Evolutionary conservation across 1,139 yeast species (phyloP).

Genomic region (Sugiyamaella japonica): DNA sequence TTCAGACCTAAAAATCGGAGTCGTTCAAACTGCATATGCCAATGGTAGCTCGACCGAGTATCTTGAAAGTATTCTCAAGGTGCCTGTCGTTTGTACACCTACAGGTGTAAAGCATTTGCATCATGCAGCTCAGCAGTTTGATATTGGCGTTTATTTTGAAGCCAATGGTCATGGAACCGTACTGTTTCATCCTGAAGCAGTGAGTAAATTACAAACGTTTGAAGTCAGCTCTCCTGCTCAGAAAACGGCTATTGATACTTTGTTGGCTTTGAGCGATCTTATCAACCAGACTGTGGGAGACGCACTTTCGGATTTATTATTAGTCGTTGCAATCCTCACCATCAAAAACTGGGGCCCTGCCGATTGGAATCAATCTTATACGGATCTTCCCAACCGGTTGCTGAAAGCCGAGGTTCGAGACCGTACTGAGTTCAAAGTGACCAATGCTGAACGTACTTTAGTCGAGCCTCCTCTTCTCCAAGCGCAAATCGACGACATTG

Average conservation of each 20-base stretch:
- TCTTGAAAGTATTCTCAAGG: slow-evolving; percentile 57
- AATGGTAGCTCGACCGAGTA: slow-evolving; percentile 87
- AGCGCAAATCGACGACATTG: slow-evolving; percentile 63
- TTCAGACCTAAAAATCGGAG: slow-evolving; percentile 57
- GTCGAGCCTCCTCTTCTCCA: slow-evolving; percentile 80
- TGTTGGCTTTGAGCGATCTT: slow-evolving; percentile 61
- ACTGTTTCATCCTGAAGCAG: slow-evolving; percentile 64
- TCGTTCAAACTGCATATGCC: slow-evolving; percentile 97
- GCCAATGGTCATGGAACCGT: slow-evolving; percentile 99
- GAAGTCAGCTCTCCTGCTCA: slow-evolving; percentile 42
- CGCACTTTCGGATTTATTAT: slow-evolving; percentile 84
- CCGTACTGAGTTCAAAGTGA: slow-evolving; percentile 74
- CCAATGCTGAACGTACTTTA: slow-evolving; percentile 85
- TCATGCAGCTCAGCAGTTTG: slow-evolving; percentile 79
- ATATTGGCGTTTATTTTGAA: slow-evolving; percentile 92
- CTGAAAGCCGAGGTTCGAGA: slow-evolving; percentile 82
- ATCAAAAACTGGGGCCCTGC: slow-evolving; percentile 58
- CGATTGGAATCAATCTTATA: slow-evolving; percentile 75
- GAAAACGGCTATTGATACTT: slow-evolving; percentile 50
- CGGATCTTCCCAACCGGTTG: slow-evolving; percentile 83
- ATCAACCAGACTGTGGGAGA: slow-evolving; percentile 98
- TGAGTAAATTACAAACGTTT: slow-evolving; percentile 40
- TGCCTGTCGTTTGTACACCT: slow-evolving; percentile 87
- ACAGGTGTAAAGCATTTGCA: slow-evolving; percentile 97
- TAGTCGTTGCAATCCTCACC: slow-evolving; percentile 66